Evolutionary conservation across 2,329 filamentous ascomycete species (phyloP), one percentile per base, ranked within the genome.

Genomic region (Tolypocladium sp.): DNA sequence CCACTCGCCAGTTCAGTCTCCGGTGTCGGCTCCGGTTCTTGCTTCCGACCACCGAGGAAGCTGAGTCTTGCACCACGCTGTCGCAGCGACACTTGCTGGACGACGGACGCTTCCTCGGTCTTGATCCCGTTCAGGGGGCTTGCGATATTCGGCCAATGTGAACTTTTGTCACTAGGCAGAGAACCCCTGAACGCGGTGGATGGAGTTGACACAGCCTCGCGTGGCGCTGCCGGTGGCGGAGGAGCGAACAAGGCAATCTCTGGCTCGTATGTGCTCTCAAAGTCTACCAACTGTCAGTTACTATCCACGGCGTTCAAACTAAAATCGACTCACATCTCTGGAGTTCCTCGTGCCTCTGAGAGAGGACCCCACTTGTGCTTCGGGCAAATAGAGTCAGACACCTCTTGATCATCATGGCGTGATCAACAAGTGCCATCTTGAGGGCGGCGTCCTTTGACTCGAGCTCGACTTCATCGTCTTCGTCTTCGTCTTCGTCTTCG

Each of bases 341-440:
- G 41, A 91, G 77, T 69, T 89, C 85, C 67, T 83, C 80, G 38
- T 83, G 77, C 52, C 76, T 77, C 62, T 74, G 77, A 66, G 73
- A 78, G 71, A 83, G 85, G 73, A 76, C 80, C 71, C 78, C 84
- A 72, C 82, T 85, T 44, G 73, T 82, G 76, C 80, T 85, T 71
- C 82, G 85, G 60, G 82, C 81, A 71, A 91, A 90, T 65, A 86
- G 80, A 4, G 79, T 79, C 63, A 97, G 74, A 67, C 91, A 93
- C 63, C 91, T 86, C 76, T 93, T 92, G 66, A 97, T 86, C 72
- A 91, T 87, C 61, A 96, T 82, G 3, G 91, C 91, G 72, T 97
- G 92, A 68, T 97, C 94, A 49, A 96, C 82, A 37, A 97, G 80
- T 0, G 91, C 90, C 71, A 92, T 89, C 68, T 88, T 89, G 64